Evolutionary conservation across 352 stramenopile genomes (phyloP), one percentile per base, ranked within the genome.

Genomic region (Globisporangium emineosum): DNA sequence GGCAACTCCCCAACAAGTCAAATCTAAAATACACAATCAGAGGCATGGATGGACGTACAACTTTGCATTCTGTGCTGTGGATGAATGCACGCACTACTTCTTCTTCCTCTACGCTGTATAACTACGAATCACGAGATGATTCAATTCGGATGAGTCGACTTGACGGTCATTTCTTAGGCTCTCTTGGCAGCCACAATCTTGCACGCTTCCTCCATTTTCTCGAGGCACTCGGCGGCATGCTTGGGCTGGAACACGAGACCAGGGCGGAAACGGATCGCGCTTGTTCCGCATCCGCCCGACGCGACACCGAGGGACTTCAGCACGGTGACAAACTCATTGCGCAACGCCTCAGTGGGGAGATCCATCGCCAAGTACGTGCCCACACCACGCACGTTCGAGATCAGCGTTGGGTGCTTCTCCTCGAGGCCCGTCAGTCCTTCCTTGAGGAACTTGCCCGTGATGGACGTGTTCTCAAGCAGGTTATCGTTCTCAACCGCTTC

Each of bases 341-440:
- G 79, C 47, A 81, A 55, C n/a, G 55, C 66, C 67, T 89, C 72
- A 0, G 74, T 83, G 6, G 86, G 80, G 57, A 93, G 72, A 49
- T 94, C 83, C 54, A 94, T 71, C n/a, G 86, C 86, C 33, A 93
- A 65, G 68, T 90, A 94, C 21, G 86, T 94, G 33, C 86, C 86
- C 32, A 89, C 75, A 3, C 86, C 86, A 57, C 86, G 83, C 45
- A 92, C 86, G 32, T 90, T 92, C 25, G 77, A 81, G 27, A 93
- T 66, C 15, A 93, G 63, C 32, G 75, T 57, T 8, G 86, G 86
- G 56, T 81, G 93, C 54, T 80, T 69, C 3, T 55, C 62, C 0
- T 75, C 67, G 32, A 93, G 71, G 3, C 78, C 57, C 23, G 71
- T 21, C 21, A 94, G 68, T 2, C 86, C 84, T 3, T 62, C 54